Conservation (phyloP, 2,329 filamentous ascomycete genomes). For the Lachnellula hyalina region DNA sequence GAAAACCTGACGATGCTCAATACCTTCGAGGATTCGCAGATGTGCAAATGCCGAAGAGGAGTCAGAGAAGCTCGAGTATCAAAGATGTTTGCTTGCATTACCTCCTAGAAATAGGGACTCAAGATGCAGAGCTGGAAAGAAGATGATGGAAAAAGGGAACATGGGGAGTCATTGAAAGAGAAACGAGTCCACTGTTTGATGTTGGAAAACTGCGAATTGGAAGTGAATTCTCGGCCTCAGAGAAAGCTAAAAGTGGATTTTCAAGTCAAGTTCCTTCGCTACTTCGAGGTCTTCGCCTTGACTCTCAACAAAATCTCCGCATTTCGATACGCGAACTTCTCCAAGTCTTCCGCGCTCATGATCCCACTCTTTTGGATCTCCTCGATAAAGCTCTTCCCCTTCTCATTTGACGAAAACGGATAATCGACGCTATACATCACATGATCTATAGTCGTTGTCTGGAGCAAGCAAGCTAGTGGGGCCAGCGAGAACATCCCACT, state of each 20-base stretch:
- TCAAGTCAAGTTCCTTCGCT: neutral
- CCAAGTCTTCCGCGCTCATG: conserved; percentile 43
- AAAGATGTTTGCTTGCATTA: no score
- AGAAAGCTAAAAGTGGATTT: neutral
- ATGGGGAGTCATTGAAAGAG: no score
- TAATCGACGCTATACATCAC: conserved; percentile 55
- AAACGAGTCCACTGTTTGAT: no score
- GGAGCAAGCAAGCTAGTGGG: conserved; percentile 40
- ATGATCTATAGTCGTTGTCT: conserved; percentile 43
- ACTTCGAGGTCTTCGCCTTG: neutral
- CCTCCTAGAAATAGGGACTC: no score
- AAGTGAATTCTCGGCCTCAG: no score
- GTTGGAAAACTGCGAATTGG: no score
- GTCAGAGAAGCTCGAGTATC: no score
- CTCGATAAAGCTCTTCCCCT: conserved; percentile 42
- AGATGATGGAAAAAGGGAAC: no score
- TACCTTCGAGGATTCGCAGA: no score
- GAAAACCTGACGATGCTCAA: no score
- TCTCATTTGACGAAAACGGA: conserved; percentile 47
- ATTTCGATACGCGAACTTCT: conserved; percentile 45
- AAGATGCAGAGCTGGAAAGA: no score
- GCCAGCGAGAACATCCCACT: conserved; percentile 47
- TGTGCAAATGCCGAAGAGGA: no score
- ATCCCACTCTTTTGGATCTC: conserved; percentile 45
- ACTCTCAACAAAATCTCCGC: conserved; percentile 42